Conservation (phyloP, 78 protist genomes). For the Anaeramoeba flamelloides region DNA sequence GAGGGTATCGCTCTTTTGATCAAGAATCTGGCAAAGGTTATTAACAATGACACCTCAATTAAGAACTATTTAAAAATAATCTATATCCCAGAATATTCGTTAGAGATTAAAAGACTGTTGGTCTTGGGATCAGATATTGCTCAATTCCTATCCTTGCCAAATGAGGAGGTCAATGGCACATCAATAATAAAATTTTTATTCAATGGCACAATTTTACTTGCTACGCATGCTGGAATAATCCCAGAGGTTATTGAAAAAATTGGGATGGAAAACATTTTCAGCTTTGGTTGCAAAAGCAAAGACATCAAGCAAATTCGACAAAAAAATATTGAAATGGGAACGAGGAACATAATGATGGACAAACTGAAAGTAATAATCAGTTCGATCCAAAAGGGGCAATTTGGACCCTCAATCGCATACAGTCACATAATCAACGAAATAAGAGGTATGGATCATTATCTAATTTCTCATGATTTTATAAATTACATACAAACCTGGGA, state of each 20-base stretch:
- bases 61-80: slow-evolving; percentile 53
- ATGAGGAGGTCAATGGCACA: slow-evolving; percentile 58
- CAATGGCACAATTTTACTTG: slow-evolving; percentile 79
- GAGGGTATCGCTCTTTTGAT: slow-evolving; percentile 70
- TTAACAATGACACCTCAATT: slow-evolving; percentile 61
- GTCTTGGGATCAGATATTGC: slow-evolving; percentile 76
- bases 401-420: too few species aligned
- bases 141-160: slow-evolving; percentile 67
- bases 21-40: slow-evolving; percentile 50
- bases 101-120: slow-evolving; percentile 36
- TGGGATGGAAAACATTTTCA: slow-evolving; percentile 17
- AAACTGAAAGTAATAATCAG: too few species aligned
- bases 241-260: slow-evolving; percentile 47
- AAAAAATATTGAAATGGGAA: too few species aligned
- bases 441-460: too few species aligned
- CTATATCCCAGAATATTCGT: slow-evolving; percentile 42
- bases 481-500: too few species aligned
- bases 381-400: too few species aligned
- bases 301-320: slow-evolving; percentile 9
- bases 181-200: slow-evolving; percentile 70
- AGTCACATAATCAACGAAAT: too few species aligned
- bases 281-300: slow-evolving; percentile 44
- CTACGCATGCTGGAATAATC: slow-evolving; percentile 83
- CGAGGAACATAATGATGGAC: too few species aligned
- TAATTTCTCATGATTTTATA: too few species aligned